Conservation (phyloP, 2,329 filamentous ascomycete species). For the Byssothecium circinans region DNA sequence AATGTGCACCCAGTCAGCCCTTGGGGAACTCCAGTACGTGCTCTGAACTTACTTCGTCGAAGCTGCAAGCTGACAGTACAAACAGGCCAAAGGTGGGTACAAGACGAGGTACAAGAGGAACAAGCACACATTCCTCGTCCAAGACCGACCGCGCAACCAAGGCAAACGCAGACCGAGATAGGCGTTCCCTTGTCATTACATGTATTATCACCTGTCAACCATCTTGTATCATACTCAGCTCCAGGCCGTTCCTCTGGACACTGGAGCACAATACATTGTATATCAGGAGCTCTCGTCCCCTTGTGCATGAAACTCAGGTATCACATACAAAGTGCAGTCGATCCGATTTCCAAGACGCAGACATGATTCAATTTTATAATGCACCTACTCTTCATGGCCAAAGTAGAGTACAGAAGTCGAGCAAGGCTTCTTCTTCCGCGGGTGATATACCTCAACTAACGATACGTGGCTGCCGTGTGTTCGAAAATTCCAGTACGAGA, state of each 20-base stretch:
- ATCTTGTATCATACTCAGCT: conserved; percentile 24
- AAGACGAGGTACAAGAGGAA: conserved; percentile 91
- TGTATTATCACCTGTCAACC: conserved; percentile 21
- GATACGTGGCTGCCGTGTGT: too few relatives aligned
- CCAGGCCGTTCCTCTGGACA: conserved; percentile 1
- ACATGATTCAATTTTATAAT: too few relatives aligned
- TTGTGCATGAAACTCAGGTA: not conserved
- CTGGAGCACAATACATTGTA: not conserved
- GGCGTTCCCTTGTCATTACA: conserved; percentile 8
- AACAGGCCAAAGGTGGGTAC: conserved; percentile 75
- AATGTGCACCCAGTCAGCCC: conserved; percentile 93
- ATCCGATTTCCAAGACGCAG: too few relatives aligned
- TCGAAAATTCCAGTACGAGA: too few relatives aligned
- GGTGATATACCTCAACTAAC: too few relatives aligned
- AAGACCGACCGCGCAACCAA: conserved; percentile 81
- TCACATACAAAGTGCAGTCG: too few relatives aligned
- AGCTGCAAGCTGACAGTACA: conserved; percentile 15
- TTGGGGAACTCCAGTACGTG: conserved; percentile 89
- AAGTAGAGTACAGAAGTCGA: too few relatives aligned
- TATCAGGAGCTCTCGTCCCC: not conserved
- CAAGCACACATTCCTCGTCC: conserved; percentile 87
- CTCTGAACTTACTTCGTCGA: conserved; percentile 37
- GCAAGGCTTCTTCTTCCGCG: too few relatives aligned
- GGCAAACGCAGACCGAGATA: conserved; percentile 69
- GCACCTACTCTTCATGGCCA: too few relatives aligned